Conservation (phyloP, 1,139 yeast genomes). For the Taphrina confusa region DNA sequence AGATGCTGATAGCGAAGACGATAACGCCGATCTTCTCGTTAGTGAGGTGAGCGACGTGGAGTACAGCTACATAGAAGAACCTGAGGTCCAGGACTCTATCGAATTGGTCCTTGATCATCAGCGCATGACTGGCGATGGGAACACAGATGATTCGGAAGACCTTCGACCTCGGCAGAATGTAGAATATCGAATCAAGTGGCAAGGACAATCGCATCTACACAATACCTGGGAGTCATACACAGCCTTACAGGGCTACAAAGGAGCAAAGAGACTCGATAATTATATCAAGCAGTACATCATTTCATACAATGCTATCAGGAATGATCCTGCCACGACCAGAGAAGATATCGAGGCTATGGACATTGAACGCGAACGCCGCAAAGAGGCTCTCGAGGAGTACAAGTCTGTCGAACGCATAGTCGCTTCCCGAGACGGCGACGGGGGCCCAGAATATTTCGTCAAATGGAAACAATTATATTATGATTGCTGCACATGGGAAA, state of each 20-base stretch:
- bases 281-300: conserved; percentile 77
- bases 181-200: conserved; percentile 66
- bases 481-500: conserved; percentile 97
- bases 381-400: conserved; percentile 81
- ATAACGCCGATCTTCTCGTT: conserved; percentile 15
- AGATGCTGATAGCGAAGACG: conserved; percentile 28
- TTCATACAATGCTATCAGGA: conserved; percentile 70
- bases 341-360: conserved; percentile 91
- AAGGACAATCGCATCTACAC: conserved; percentile 82
- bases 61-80: conserved; percentile 19
- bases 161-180: conserved; percentile 13
- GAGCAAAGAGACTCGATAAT: conserved; percentile 84
- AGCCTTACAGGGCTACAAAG: conserved; percentile 59
- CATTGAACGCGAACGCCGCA: conserved; percentile 77
- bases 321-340: conserved; percentile 75
- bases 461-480: conserved; percentile 94
- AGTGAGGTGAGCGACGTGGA: conserved; percentile 24
- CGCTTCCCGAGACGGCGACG: conserved; percentile 60
- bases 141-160: conserved; percentile 5
- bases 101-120: conserved; percentile 36
- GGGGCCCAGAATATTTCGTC: conserved; percentile 60
- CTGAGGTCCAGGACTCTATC: conserved; percentile 22
- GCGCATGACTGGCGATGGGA: conserved; percentile 8
- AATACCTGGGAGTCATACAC: conserved; percentile 88
- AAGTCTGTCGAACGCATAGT: conserved; percentile 87